A percentile compares a stretch with the other conserved stretches of the same genome.
These are phyloP conservation scores for Fusarium penzigii DNA, from an alignment of 2,329 filamentous ascomycete species.

Conservation along the genomic window DNA sequence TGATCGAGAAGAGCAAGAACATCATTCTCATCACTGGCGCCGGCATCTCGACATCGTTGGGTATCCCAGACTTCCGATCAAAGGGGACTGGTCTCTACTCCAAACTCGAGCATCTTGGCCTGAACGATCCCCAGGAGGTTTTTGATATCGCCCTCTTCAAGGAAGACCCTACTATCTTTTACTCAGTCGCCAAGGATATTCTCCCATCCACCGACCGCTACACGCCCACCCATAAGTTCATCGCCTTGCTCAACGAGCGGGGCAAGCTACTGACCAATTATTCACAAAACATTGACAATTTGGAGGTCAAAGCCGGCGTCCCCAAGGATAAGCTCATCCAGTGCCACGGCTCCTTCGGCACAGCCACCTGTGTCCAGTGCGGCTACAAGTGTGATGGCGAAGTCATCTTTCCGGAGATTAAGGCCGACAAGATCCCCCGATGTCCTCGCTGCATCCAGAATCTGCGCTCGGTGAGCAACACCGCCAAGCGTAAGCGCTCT, in stretches of 20 bases:
- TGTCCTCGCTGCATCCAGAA: constrained; percentile 70
- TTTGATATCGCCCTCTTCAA: constrained; percentile 90
- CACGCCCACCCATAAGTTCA: constrained; percentile 93
- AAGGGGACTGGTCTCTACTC: constrained; percentile 91
- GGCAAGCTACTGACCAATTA: constrained; percentile 94
- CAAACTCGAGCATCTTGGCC: constrained; percentile 74
- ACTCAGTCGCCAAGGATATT: constrained; percentile 87
- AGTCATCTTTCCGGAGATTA: constrained; percentile 77
- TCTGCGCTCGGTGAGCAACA: constrained; percentile 38
- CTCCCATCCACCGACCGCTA: constrained; percentile 77
- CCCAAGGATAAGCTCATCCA: constrained; percentile 81
- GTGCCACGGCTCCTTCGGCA: constrained; percentile 95
- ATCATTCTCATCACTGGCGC: constrained; percentile 94
- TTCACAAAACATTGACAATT: constrained; percentile 98
- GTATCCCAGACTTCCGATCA: constrained; percentile 95
- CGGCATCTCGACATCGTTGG: constrained; percentile 93
- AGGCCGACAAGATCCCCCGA: constrained; percentile 71
- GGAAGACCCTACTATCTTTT: constrained; percentile 87
- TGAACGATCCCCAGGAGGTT: constrained; percentile 87
- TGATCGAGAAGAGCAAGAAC: constrained; percentile 74
- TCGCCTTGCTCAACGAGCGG: constrained; percentile 82
- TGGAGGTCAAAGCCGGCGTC: constrained; percentile 86
- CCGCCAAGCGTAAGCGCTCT: constrained; percentile 43
- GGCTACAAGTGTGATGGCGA: constrained; percentile 72
- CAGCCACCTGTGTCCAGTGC: constrained; percentile 85